A percentile compares a stretch with the other conserved stretches of the same genome.
These are phyloP conservation scores for Trichoderma erinaceum DNA, from an alignment of 495 filamentous ascomycete species.

Conservation along the genomic window DNA sequence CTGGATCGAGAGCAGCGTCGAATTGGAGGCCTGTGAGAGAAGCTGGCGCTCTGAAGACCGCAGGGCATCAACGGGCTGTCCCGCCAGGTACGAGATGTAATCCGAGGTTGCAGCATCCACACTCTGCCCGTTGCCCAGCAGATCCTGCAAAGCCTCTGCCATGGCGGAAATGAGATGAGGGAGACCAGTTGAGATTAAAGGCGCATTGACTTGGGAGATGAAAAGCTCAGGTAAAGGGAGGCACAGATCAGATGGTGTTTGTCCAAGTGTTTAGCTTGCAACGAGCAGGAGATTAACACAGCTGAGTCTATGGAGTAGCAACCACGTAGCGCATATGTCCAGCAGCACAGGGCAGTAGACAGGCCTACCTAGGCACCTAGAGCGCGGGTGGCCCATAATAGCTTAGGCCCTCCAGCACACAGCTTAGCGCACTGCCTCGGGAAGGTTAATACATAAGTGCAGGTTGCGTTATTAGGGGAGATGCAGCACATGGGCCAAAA, in stretches of 20 bases:
- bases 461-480: too few relatives aligned
- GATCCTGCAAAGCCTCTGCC: constrained; percentile 14
- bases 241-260: neutral
- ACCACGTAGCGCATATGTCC: neutral
- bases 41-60: constrained; percentile 70
- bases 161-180: neutral
- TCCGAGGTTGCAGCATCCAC: constrained; percentile 63
- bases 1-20: constrained; percentile 79
- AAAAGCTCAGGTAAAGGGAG: neutral
- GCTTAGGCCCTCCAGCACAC: neutral
- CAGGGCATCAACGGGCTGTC: constrained; percentile 68
- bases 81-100: constrained; percentile 76
- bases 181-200: neutral
- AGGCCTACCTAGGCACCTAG: too few relatives aligned
- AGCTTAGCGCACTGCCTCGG: too few relatives aligned
- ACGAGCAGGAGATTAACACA: neutral
- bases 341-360: neutral
- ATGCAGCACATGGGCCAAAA: too few relatives aligned
- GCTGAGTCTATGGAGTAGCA: neutral
- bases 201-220: neutral
- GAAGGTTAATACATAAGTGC: too few relatives aligned
- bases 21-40: constrained; percentile 72
- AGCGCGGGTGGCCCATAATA: too few relatives aligned
- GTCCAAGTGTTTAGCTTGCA: neutral
- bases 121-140: neutral